Percentiles rank a stretch among this genome's conserved stretches.
Conservation (phyloP, 1,284 basidiomycete species). For the Mrakiaceae sp. region DNA sequence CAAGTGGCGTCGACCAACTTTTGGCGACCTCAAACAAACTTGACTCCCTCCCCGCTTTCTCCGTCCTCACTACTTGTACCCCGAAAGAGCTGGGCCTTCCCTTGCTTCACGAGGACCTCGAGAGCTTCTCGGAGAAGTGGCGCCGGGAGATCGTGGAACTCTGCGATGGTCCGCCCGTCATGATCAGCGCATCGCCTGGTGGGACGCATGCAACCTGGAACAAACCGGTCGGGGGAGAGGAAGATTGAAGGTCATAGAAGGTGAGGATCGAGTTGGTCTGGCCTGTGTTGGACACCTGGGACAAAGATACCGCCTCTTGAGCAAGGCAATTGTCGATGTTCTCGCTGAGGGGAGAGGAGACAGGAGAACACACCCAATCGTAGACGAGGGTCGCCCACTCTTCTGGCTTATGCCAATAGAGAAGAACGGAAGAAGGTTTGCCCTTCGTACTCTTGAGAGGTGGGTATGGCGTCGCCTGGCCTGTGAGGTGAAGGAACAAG, state of each 20-base stretch:
- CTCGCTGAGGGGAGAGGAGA: background rate
- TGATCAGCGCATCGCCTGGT: background rate
- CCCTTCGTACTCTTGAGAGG: conserved; percentile 21
- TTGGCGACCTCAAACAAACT: conserved; percentile 33
- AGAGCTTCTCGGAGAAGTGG: conserved; percentile 37
- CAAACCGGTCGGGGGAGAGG: background rate
- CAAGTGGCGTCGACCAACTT: no score
- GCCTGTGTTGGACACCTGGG: conserved; percentile 39
- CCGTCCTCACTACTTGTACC: conserved; percentile 27
- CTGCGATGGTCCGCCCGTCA: conserved; percentile 22
- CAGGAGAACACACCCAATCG: conserved; percentile 36
- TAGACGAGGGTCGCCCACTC: conserved; percentile 43
- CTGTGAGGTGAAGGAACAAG: conserved; percentile 18
- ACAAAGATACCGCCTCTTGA: background rate
- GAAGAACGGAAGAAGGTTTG: conserved; percentile 29
- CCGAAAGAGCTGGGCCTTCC: conserved; percentile 41
- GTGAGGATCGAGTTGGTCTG: conserved; percentile 43
- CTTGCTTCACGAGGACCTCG: conserved; percentile 38
- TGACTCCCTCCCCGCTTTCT: conserved; percentile 40
- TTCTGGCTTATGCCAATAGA: conserved; percentile 43
- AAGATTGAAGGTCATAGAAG: conserved; percentile 38
- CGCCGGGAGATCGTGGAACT: conserved; percentile 38
- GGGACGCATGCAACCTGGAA: background rate
- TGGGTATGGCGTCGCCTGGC: conserved; percentile 30
- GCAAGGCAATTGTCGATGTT: background rate